phyloP scores from a whole-genome alignment of 2,329 filamentous ascomycete species.

The Penicillium nordicum region DNA sequence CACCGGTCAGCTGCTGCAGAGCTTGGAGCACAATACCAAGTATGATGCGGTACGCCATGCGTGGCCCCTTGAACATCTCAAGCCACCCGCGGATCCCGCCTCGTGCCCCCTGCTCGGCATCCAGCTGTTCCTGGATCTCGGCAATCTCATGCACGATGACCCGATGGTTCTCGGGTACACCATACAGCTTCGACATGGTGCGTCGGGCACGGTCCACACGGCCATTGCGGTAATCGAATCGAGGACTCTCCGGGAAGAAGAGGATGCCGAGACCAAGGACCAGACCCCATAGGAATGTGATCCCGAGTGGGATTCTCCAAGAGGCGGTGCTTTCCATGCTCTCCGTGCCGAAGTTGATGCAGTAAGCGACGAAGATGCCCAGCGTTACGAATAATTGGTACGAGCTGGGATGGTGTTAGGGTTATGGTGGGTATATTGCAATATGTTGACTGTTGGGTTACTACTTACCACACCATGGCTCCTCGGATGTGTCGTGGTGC shows the following conservation, averaged over 20 bases:
- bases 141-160: conserved; percentile 53
- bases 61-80: conserved; percentile 44
- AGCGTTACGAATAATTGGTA: conserved; percentile 50
- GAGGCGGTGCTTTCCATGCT: conserved; percentile 39
- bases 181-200: conserved; percentile 55
- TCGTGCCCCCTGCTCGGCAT: conserved; percentile 43
- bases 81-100: conserved; percentile 36
- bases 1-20: conserved; percentile 46
- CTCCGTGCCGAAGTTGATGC: conserved; percentile 47
- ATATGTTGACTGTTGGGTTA: not conserved
- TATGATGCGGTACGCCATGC: conserved; percentile 45
- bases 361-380: conserved; percentile 47
- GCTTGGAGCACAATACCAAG: conserved; percentile 44
- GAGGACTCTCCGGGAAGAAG: conserved; percentile 55
- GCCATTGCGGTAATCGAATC: conserved; percentile 57
- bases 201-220: conserved; percentile 49
- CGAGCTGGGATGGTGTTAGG: conserved; percentile 27
- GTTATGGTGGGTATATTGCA: not conserved
- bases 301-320: conserved; percentile 52
- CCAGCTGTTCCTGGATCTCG: conserved; percentile 56
- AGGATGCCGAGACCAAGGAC: conserved; percentile 54
- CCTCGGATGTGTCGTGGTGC: conserved; percentile 47
- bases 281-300: conserved; percentile 56
- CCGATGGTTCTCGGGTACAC: conserved; percentile 52
- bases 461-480: conserved; percentile 38